A percentile compares a stretch with the other conserved stretches of the same genome.
These are phyloP conservation scores for Kwoniella dejecticola DNA, from an alignment of 768 basidiomycete genomes.

Conservation along the genomic window DNA sequence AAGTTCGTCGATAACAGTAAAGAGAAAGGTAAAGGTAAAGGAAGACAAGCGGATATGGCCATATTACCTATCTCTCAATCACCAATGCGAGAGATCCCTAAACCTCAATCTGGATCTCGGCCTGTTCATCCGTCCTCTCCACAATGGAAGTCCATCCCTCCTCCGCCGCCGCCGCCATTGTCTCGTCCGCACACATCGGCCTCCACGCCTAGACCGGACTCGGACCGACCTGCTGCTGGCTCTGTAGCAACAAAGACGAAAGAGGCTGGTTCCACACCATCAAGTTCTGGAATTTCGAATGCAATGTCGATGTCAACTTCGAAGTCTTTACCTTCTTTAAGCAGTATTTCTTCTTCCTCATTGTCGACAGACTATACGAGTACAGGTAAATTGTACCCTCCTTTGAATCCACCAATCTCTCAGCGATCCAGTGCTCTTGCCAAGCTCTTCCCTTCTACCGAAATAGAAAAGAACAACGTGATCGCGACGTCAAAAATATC, in stretches of 20 bases:
- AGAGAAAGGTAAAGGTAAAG: conserved; percentile 5
- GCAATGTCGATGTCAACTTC: neutral
- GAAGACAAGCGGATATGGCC: too few relatives aligned
- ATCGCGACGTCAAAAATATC: conserved; percentile 1
- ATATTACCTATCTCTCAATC: conserved; percentile 2
- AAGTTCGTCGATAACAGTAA: too few relatives aligned
- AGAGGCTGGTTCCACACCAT: too few relatives aligned
- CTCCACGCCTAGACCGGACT: too few relatives aligned
- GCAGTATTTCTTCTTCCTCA: conserved; percentile 1
- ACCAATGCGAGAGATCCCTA: conserved; percentile 5
- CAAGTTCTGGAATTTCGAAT: too few relatives aligned
- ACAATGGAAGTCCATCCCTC: neutral
- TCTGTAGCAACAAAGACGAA: too few relatives aligned
- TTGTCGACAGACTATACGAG: neutral
- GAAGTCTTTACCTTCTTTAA: conserved; percentile 17
- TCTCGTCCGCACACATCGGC: neutral
- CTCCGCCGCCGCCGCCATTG: conserved; percentile 1
- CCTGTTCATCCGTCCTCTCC: neutral
- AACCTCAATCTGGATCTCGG: neutral
- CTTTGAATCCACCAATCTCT: conserved; percentile 28
- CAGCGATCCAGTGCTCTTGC: conserved; percentile 39
- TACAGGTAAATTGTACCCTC: conserved; percentile 28
- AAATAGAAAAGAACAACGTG: too few relatives aligned
- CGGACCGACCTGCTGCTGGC: too few relatives aligned
- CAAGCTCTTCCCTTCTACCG: conserved; percentile 31